phyloP scores from a whole-genome alignment of 805 yeast species.

The Pichia manshurica region DNA sequence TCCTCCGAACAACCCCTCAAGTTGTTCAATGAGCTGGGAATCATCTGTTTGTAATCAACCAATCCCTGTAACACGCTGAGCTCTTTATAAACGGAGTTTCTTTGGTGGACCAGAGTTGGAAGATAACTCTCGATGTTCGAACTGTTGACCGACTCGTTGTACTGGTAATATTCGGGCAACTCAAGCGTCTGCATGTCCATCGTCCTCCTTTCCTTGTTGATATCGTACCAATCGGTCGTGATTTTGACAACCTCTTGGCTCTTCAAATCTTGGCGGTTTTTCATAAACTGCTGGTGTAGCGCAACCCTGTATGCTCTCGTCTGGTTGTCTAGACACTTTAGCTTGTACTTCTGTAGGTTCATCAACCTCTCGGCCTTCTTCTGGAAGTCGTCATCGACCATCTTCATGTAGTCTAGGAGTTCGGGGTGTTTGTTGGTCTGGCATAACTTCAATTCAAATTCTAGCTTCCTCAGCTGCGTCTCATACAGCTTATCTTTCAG shows the following conservation, averaged over 20 bases:
- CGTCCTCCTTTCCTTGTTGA: constrained; percentile 80
- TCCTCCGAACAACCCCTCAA: constrained; percentile 57
- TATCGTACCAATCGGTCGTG: constrained; percentile 85
- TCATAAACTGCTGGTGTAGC: constrained; percentile 77
- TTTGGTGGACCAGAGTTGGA: constrained; percentile 52
- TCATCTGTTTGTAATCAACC: constrained; percentile 48
- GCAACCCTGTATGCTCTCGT: constrained; percentile 74
- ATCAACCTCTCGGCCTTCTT: constrained; percentile 44
- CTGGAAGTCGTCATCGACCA: constrained; percentile 69
- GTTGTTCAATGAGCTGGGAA: constrained; percentile 70
- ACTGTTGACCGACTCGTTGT: constrained; percentile 23
- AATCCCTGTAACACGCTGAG: constrained; percentile 67
- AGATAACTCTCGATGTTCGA: constrained; percentile 22
- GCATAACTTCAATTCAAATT: constrained; percentile 83
- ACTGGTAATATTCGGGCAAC: constrained; percentile 40
- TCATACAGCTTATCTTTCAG: constrained; percentile 80
- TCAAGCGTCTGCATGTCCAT: constrained; percentile 62
- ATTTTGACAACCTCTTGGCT: constrained; percentile 60
- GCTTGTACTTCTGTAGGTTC: constrained; percentile 51
- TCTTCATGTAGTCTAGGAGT: constrained; percentile 60
- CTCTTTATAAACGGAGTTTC: constrained; percentile 63
- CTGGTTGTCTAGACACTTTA: constrained; percentile 72
- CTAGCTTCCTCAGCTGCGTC: constrained; percentile 70
- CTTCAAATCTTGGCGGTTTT: constrained; percentile 61
- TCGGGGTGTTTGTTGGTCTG: constrained; percentile 90